Evolutionary conservation across 2,329 filamentous ascomycete genomes (phyloP), one percentile per base, ranked within the genome.

Genomic region (Botrytis pseudocinerea): DNA sequence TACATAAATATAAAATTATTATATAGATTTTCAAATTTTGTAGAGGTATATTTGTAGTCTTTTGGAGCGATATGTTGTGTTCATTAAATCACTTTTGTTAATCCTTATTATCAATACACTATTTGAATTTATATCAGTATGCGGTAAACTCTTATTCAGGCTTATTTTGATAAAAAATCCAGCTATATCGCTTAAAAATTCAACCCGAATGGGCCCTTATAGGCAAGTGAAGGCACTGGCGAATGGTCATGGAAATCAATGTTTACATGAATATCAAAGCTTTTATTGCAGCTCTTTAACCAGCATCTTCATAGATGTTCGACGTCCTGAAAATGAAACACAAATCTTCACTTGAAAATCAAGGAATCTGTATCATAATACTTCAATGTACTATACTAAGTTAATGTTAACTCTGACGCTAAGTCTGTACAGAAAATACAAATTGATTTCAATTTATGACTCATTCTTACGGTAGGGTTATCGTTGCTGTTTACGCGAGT

Each of bases 21-120:
- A 44, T 4, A 44, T 18, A 44, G 18, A 44, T 44, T 44, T 44
- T 44, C 14, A 44, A 44, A 44, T 44, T 18, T 44, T 18, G 12
- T 16, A 20, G n/a, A n/a, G n/a, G n/a, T n/a, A n/a, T n/a, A n/a
- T n/a, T n/a, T n/a, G n/a, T n/a, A n/a, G n/a, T n/a, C n/a, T n/a
- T n/a, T n/a, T n/a, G n/a, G n/a, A n/a, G 5, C 3, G 1, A 5
- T 14, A 16, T 18, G 4, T 44, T 2, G 16, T 6, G 1, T 44
- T 44, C 42, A 18, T 2, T 6, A 44, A 44, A 44, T 6, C 42
- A 20, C 42, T 44, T 44, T 44, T 44, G 0, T 44, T 38, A 5
- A 18, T 6, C 18, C 18, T 44, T 44, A 12, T 44, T 44, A 18
- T 2, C 12, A 44, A 44, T 4, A 44, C 4, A 44, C 2, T 14